These are phyloP conservation scores for Grosmannia huntii DNA, from an alignment of 2,329 filamentous ascomycete genomes.

Conservation along the genomic window DNA sequence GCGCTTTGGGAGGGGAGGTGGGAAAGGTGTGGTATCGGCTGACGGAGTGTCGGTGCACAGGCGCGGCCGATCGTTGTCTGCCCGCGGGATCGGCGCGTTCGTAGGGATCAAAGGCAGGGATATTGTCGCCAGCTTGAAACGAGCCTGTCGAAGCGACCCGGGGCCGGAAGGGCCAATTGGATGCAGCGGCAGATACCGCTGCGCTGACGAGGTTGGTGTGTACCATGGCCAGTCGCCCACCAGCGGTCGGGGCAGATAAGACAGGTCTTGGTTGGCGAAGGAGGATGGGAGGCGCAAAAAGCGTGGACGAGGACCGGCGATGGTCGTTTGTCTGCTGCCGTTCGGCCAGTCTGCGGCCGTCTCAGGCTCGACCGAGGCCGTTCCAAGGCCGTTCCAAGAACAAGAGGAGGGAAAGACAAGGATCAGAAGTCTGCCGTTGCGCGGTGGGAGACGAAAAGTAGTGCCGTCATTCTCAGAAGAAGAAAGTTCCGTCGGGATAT, in stretches of 20 bases:
- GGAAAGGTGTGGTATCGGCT: conserved; percentile 74
- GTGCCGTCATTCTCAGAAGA: neutral
- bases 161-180: conserved; percentile 9
- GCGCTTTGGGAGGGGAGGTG: conserved; percentile 56
- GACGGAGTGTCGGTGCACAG: conserved; percentile 25
- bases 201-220: conserved; percentile 10
- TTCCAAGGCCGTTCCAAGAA: neutral
- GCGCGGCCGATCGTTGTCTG: conserved; percentile 33
- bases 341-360: neutral
- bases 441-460: neutral
- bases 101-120: conserved; percentile 23
- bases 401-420: neutral
- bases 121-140: conserved; percentile 39
- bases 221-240: conserved; percentile 9
- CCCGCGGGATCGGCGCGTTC: conserved; percentile 9
- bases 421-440: neutral
- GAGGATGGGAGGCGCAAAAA: neutral
- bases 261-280: neutral
- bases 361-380: neutral
- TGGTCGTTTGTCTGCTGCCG: neutral
- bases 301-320: too few species aligned
- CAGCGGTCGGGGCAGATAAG: neutral
- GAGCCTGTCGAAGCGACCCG: conserved; percentile 26
- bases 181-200: neutral
- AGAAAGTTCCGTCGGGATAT: neutral